These are phyloP conservation scores for Sporothrix schenckii DNA, from an alignment of 2,329 filamentous ascomycete genomes.

Conservation along the genomic window DNA sequence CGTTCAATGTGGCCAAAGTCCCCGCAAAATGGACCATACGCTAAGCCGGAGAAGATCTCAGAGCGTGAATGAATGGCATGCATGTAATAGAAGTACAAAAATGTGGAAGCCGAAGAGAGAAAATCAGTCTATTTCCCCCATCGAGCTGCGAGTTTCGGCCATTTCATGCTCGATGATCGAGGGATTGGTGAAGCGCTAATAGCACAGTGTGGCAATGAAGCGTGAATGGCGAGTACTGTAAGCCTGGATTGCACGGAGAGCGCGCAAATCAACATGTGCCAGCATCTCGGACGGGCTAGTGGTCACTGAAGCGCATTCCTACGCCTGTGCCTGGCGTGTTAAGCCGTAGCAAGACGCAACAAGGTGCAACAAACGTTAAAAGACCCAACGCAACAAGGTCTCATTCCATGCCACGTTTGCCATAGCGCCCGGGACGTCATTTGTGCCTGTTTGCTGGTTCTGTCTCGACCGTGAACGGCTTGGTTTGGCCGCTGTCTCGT, in stretches of 20 bases:
- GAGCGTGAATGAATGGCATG: neutral
- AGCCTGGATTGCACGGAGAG: neutral
- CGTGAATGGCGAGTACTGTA: no score
- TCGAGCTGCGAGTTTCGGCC: neutral
- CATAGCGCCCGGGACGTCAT: neutral
- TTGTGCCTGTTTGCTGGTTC: neutral
- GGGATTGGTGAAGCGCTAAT: neutral
- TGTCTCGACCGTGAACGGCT: neutral
- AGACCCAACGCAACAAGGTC: neutral
- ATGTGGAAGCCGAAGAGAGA: neutral
- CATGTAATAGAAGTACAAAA: neutral
- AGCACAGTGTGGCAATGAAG: neutral
- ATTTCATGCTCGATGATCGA: neutral
- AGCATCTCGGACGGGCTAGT: constrained; percentile 11
- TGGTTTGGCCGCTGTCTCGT: neutral
- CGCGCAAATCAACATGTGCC: neutral
- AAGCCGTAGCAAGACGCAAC: neutral
- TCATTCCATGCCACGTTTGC: neutral
- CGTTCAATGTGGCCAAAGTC: neutral
- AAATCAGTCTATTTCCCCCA: neutral
- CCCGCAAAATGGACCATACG: constrained; percentile 10
- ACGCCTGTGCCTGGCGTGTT: neutral
- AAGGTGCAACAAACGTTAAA: neutral
- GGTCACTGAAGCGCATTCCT: neutral
- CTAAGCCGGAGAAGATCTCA: constrained; percentile 14